Percentiles rank a stretch among this genome's conserved stretches.
phyloP scores from a whole-genome alignment of 2,329 filamentous ascomycete genomes.

The Diaporthe sp. region DNA sequence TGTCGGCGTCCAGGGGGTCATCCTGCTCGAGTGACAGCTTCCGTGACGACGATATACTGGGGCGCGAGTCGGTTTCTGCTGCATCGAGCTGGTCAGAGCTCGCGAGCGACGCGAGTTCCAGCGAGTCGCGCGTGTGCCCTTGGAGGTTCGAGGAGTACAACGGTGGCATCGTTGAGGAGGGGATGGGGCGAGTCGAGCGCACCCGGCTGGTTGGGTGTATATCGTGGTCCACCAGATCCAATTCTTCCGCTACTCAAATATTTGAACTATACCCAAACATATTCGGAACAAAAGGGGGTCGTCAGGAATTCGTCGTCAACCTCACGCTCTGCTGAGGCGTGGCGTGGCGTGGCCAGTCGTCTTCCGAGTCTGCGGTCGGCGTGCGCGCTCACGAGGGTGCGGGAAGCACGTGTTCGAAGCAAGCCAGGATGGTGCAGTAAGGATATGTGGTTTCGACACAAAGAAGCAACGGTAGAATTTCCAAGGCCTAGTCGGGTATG shows the following conservation, averaged over 20 bases:
- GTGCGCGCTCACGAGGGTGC: not conserved
- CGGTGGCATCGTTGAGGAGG: conserved; percentile 52
- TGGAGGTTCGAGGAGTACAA: conserved; percentile 61
- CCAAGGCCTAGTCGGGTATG: not conserved
- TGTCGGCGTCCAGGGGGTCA: conserved; percentile 79
- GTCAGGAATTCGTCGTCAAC: not conserved
- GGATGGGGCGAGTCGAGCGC: conserved; percentile 28
- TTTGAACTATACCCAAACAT: conserved; percentile 32
- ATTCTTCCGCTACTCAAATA: conserved; percentile 29
- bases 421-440: not conserved
- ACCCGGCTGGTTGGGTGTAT: conserved; percentile 22
- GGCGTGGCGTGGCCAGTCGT: not conserved
- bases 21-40: conserved; percentile 90
- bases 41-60: conserved; percentile 93
- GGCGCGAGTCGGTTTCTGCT: conserved; percentile 79
- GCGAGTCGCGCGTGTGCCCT: conserved; percentile 81
- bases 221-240: conserved; percentile 28
- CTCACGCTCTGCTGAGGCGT: conserved; percentile 1
- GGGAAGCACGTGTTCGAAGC: not conserved
- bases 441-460: not conserved
- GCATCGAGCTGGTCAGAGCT: conserved; percentile 80
- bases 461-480: conserved; percentile 6
- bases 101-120: conserved; percentile 95
- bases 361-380: conserved; percentile 4
- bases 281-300: conserved; percentile 19